Conservation (phyloP, 306 rosid species). For the Aeschynomene evenia region DNA sequence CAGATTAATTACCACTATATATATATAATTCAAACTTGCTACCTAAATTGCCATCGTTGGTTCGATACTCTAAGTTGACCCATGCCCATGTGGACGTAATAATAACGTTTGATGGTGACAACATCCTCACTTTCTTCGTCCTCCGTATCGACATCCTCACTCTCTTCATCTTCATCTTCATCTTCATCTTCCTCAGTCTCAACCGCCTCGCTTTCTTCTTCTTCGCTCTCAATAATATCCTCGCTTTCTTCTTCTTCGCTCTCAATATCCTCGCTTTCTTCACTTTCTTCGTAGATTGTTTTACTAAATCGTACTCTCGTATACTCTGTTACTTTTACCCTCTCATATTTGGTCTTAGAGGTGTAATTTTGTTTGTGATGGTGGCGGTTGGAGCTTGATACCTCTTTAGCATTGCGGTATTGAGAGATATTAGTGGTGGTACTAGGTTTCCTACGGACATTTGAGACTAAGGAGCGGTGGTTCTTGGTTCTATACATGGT, state of each 20-base stretch:
- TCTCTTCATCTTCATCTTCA: too few relatives aligned
- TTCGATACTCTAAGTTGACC: too few relatives aligned
- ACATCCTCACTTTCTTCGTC: too few relatives aligned
- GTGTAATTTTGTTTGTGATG: background rate
- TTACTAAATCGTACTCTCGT: conserved; percentile 11
- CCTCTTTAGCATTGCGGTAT: conserved; percentile 25
- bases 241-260: background rate
- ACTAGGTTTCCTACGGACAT: conserved; percentile 31
- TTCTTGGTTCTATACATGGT: conserved; percentile 17
- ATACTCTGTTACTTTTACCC: conserved; percentile 42
- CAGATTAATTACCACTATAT: too few relatives aligned
- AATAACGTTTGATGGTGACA: too few relatives aligned
- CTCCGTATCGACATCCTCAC: too few relatives aligned
- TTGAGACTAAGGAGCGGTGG: conserved; percentile 34
- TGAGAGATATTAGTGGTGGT: conserved; percentile 39
- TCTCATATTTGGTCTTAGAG: conserved; percentile 32
- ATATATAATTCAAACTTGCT: too few relatives aligned
- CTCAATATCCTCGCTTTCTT: conserved; percentile 33
- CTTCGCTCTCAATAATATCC: too few relatives aligned
- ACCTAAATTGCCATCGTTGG: too few relatives aligned
- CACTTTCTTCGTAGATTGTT: conserved; percentile 16
- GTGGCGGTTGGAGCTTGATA: background rate
- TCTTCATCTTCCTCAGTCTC: too few relatives aligned
- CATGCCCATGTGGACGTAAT: too few relatives aligned
- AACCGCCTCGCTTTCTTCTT: too few relatives aligned